Conservation (phyloP, 257 asterid genomes). For the Nicotiana paniculata region DNA sequence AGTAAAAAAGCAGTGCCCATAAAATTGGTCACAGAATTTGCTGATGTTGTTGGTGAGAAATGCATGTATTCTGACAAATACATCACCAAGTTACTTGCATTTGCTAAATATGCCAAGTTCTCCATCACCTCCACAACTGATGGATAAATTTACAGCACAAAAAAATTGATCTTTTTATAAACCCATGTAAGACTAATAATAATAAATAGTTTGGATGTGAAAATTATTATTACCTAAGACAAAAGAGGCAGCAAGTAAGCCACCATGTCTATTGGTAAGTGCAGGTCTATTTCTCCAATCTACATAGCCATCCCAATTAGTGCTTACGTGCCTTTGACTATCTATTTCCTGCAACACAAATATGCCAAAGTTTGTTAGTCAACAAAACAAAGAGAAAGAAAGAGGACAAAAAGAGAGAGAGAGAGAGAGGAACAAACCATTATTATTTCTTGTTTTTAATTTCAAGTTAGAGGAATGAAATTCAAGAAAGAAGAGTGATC, state of each 20-base stretch:
- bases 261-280: conserved; percentile 57
- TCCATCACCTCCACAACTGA: conserved; percentile 81
- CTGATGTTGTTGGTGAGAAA: conserved; percentile 63
- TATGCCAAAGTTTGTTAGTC: neutral
- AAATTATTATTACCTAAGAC: conserved; percentile 50
- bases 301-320: conserved; percentile 74
- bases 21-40: conserved; percentile 78
- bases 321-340: conserved; percentile 33
- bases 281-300: conserved; percentile 75
- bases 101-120: conserved; percentile 85
- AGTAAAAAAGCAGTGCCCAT: conserved; percentile 93
- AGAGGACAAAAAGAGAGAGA: neutral
- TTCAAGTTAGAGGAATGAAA: neutral
- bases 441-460: neutral
- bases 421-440: conserved; percentile 21
- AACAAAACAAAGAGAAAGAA: neutral
- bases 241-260: conserved; percentile 81
- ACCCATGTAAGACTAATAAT: too few relatives aligned
- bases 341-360: conserved; percentile 39
- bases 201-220: too few relatives aligned
- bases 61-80: conserved; percentile 71
- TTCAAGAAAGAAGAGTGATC: too few relatives aligned
- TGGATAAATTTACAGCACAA: neutral
- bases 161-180: too few relatives aligned
- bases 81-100: conserved; percentile 86